These are phyloP conservation scores for Imleria badia DNA, from an alignment of 768 basidiomycete species.

Conservation along the genomic window DNA sequence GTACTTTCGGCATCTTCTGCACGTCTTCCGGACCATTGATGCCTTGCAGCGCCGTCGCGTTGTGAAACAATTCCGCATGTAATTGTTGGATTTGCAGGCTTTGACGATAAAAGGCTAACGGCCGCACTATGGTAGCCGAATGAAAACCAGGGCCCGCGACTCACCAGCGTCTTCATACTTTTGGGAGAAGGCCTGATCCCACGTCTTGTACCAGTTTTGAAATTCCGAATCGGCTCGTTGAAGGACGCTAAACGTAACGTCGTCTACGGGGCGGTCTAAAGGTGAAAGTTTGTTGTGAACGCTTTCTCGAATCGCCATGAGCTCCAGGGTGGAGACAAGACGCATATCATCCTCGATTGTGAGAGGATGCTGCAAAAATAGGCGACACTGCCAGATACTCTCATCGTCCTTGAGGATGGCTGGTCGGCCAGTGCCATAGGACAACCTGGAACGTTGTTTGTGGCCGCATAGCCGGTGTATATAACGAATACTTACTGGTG, in stretches of 20 bases:
- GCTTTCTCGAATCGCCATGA: slow-evolving; percentile 86
- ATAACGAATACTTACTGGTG: slow-evolving; percentile 67
- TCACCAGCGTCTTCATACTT: slow-evolving; percentile 81
- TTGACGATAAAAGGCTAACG: slow-evolving; percentile 81
- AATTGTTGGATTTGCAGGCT: slow-evolving; percentile 84
- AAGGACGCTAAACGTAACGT: slow-evolving; percentile 69
- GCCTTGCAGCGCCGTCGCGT: slow-evolving; percentile 77
- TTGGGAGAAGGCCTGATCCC: slow-evolving; percentile 78
- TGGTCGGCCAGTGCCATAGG: slow-evolving; percentile 92
- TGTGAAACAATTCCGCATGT: slow-evolving; percentile 85
- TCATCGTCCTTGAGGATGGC: slow-evolving; percentile 93
- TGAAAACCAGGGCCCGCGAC: slow-evolving; percentile 18
- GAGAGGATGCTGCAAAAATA: slow-evolving; percentile 82
- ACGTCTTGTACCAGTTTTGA: slow-evolving; percentile 74
- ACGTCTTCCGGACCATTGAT: slow-evolving; percentile 88
- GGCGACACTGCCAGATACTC: slow-evolving; percentile 77
- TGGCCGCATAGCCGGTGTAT: neutral
- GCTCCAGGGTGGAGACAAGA: slow-evolving; percentile 90
- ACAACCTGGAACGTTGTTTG: slow-evolving; percentile 57
- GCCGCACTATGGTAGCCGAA: slow-evolving; percentile 2
- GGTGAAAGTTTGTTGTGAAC: slow-evolving; percentile 83
- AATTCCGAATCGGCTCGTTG: slow-evolving; percentile 77
- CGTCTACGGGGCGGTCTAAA: slow-evolving; percentile 71
- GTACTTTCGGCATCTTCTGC: slow-evolving; percentile 74
- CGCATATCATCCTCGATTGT: slow-evolving; percentile 93